Base-by-base conservation (phyloP, 768 basidiomycete species). In the Chalciporus sphaerocephalus region DNA sequence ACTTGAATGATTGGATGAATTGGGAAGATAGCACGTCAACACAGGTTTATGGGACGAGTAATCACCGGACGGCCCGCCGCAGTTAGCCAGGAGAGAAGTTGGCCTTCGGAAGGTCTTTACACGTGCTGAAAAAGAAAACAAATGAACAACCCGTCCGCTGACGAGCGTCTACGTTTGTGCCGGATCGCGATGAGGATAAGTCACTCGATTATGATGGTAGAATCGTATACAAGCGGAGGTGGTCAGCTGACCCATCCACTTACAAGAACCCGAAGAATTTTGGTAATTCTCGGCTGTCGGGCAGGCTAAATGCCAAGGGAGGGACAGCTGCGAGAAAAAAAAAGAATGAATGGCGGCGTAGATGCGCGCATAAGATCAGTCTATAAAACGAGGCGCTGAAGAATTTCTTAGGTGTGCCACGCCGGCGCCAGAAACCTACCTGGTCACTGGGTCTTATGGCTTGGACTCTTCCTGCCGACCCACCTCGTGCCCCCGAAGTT, bases 401-500 rank as follows among this genome's bases (percentile, higher is more conserved):
- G 34, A 41, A 38, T 34, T 41, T 40, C 38, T 28, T 4, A 32
- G 33, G 27, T 25, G 34, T 34, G 22, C 10, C 38, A 33, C 7
- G 35, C 43, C 30, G 24, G 23, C 12, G 38, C 37, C 51, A 51
- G 53, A n/a, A n/a, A n/a, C n/a, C n/a, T n/a, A n/a, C n/a, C 25
- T 40, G 16, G 11, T 23, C n/a, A 20, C 22, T 8, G 12, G 18
- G 46, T 38, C 56, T 22, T 41, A 45, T 53, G 54, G n/a, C 43
- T 30, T 34, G 11, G 22, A 24, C 22, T 24, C 32, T 38, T 35
- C 17, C 37, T 20, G 43, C 56, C 49, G 34, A 47, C 28, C 12
- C 20, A 42, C 57, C 57, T 50, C 48, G 28, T 53, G 54, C n/a
- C 5, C 25, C 3, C 42, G 16, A 53, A 59, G 47, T 36, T 53